phyloP scores from a whole-genome alignment of 108 stramenopile species.

The Skeletonema costatum region DNA sequence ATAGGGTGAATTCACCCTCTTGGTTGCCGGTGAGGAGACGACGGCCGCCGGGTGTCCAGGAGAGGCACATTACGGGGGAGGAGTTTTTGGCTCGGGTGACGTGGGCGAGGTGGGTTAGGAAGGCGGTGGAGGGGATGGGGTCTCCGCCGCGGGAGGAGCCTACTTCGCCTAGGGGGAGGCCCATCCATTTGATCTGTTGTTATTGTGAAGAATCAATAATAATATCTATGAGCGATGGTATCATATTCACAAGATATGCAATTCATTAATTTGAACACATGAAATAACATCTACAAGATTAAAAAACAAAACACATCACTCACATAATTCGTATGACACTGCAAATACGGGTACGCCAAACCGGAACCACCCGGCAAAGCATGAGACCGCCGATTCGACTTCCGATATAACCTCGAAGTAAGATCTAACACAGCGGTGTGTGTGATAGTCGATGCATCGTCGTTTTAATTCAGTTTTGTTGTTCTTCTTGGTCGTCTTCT shows the following conservation, averaged over 20 bases:
- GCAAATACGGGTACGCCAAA: slow-evolving; percentile 50
- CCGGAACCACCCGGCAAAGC: slow-evolving; percentile 32
- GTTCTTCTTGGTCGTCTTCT: background rate
- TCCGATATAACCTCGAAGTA: slow-evolving; percentile 69
- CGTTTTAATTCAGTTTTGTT: slow-evolving; percentile 57
- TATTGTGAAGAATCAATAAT: no score
- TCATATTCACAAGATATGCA: no score
- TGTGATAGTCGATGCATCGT: slow-evolving; percentile 83
- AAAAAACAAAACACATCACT: background rate
- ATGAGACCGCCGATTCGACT: slow-evolving; percentile 60
- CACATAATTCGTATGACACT: slow-evolving; percentile 75
- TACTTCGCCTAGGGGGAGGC: slow-evolving; percentile 60
- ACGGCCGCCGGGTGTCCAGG: slow-evolving; percentile 91
- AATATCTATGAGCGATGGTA: no score
- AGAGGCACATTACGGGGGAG: slow-evolving; percentile 46
- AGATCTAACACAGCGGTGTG: slow-evolving; percentile 76
- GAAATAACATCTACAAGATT: background rate
- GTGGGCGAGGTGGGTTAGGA: slow-evolving; percentile 78
- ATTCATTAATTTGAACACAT: background rate
- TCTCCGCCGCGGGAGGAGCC: background rate
- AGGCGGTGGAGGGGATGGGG: slow-evolving; percentile 57
- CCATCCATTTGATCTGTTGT: slow-evolving; percentile 46
- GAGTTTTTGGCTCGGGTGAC: slow-evolving; percentile 85
- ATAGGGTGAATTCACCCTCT: slow-evolving; percentile 92
- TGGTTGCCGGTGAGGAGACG: slow-evolving; percentile 85